Conservation (phyloP, 169 alveolate species). For the Eimeria brunetti region DNA sequence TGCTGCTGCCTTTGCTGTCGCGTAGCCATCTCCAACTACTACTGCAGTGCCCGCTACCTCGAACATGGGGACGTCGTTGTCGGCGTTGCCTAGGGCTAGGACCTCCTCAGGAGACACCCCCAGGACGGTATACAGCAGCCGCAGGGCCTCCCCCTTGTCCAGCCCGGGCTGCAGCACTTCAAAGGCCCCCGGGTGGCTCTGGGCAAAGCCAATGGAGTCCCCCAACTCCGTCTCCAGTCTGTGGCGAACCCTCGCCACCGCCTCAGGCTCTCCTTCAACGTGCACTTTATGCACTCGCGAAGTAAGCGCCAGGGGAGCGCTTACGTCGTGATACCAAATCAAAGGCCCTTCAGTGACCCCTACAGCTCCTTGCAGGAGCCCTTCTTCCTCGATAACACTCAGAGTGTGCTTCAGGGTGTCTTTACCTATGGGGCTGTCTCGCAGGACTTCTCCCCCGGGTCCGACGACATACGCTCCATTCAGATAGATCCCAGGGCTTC, state of each 20-base stretch:
- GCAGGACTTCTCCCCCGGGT: not conserved
- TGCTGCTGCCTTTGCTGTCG: constrained; percentile 10
- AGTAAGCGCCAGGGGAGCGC: too few species aligned
- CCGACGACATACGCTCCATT: constrained; percentile 40
- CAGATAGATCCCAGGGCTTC: constrained; percentile 7
- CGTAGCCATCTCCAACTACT: constrained; percentile 82
- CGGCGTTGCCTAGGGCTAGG: constrained; percentile 87
- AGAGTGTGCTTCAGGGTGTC: not conserved
- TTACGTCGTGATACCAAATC: not conserved
- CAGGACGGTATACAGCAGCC: not conserved
- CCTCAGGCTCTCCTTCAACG: constrained; percentile 7
- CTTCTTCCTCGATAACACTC: not conserved
- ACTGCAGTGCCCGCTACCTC: constrained; percentile 82
- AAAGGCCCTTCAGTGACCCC: not conserved
- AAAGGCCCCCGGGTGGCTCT: not conserved
- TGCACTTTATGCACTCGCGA: not conserved
- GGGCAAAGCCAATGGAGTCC: constrained; percentile 14
- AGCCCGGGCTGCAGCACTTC: not conserved
- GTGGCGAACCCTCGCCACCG: not conserved
- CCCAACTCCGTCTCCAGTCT: not conserved
- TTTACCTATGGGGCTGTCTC: not conserved
- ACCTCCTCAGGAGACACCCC: constrained; percentile 81
- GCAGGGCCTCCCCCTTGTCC: constrained; percentile 38
- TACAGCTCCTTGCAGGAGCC: not conserved
- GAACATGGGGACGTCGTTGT: constrained; percentile 86